Conservation (phyloP, 306 rosid species). For the Glycine soja region DNA sequence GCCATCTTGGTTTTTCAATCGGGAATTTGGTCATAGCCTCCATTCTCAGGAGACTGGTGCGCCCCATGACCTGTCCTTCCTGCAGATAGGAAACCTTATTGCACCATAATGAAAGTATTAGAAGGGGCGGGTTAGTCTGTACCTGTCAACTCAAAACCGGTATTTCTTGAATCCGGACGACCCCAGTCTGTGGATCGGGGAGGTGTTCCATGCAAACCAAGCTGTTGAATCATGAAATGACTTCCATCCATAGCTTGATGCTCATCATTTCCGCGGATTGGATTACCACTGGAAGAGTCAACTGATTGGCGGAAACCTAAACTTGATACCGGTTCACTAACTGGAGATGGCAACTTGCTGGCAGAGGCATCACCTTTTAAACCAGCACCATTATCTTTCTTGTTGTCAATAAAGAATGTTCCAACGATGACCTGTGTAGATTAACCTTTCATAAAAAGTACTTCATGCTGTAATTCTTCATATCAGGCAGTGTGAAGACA, state of each 20-base stretch:
- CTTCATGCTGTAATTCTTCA: conserved; percentile 26
- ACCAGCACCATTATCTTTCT: conserved; percentile 65
- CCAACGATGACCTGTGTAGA: conserved; percentile 86
- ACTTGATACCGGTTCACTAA: conserved; percentile 60
- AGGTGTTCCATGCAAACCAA: conserved; percentile 67
- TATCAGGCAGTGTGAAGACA: neutral
- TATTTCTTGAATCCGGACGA: conserved; percentile 63
- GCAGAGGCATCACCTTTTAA: conserved; percentile 74
- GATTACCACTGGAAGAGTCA: conserved; percentile 69
- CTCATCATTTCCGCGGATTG: conserved; percentile 70
- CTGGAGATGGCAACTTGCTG: conserved; percentile 71
- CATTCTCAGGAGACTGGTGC: conserved; percentile 87
- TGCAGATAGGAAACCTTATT: conserved; percentile 48
- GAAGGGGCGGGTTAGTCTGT: conserved; percentile 12
- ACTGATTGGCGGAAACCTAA: conserved; percentile 68
- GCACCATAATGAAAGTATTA: neutral
- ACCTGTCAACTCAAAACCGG: conserved; percentile 78
- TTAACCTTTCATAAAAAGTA: conserved; percentile 22
- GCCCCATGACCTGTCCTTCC: conserved; percentile 71
- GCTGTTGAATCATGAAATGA: conserved; percentile 82
- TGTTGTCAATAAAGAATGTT: conserved; percentile 72
- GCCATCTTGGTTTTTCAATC: conserved; percentile 53
- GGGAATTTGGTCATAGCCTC: conserved; percentile 83
- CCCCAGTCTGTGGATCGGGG: conserved; percentile 77
- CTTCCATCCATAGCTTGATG: conserved; percentile 74